Evolutionary conservation across 371 early-diverging fungal genomes (phyloP).

Genomic region (Nematocida displodere): DNA sequence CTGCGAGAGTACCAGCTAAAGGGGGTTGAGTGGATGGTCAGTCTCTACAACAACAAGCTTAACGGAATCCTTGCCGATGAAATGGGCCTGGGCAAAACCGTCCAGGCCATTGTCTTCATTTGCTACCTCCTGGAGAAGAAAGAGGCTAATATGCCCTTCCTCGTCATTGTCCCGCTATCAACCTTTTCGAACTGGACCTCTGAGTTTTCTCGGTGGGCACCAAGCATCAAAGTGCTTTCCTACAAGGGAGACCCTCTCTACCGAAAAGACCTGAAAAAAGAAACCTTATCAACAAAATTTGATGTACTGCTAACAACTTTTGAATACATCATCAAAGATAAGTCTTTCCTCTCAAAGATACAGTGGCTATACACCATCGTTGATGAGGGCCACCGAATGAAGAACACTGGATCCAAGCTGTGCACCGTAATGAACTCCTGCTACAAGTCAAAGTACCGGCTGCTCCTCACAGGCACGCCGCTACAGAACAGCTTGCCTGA

Average conservation of each 20-base stretch:
- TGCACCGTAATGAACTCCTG: conserved; percentile 70
- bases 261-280: conserved; percentile 40
- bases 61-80: conserved; percentile 94
- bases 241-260: conserved; percentile 18
- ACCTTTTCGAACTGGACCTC: conserved; percentile 25
- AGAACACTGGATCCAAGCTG: conserved; percentile 82
- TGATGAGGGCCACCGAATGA: conserved; percentile 93
- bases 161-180: conserved; percentile 26
- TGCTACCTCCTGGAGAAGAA: conserved; percentile 47
- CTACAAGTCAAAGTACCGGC: conserved; percentile 69
- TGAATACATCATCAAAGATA: conserved; percentile 18
- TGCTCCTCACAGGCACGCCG: conserved; percentile 87
- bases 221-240: background rate
- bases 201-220: conserved; percentile 22
- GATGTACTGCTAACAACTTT: conserved; percentile 29
- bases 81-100: conserved; percentile 92
- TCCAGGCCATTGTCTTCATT: conserved; percentile 76
- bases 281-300: conserved; percentile 5
- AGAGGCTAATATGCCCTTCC: conserved; percentile 8
- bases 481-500: conserved; percentile 92
- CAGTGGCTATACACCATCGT: conserved; percentile 66
- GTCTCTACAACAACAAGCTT: conserved; percentile 65
- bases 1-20: conserved; percentile 46
- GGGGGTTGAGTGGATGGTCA: conserved; percentile 56
- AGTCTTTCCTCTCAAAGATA: conserved; percentile 15